Evolutionary conservation across 805 yeast species (phyloP), one percentile per base, ranked within the genome.

Genomic region (Candida glaebosa): DNA sequence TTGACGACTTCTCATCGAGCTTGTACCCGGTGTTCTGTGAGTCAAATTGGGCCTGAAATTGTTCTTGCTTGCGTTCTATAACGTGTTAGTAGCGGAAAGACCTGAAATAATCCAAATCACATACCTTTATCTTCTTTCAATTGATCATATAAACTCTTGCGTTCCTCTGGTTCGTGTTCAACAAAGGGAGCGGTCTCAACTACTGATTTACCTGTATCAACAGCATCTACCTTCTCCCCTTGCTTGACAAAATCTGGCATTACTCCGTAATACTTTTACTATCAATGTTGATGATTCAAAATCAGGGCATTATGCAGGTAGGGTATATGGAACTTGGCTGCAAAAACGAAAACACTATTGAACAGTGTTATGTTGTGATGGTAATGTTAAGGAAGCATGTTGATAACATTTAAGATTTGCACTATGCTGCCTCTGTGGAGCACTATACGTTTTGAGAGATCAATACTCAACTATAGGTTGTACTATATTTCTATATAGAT

Each of bases 131-230:
- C 60, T 36, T 67, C 73, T 25, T 58, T 55, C 18, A 73, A 48
- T 50, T 73, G 79, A 17, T 71, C 70, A 12, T 60, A 61, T 10
- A 73, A 51, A 3, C 74, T 58, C 50, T 69, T 69, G 18, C 77
- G 52, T 34, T 58, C 61, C 5, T 7, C 15, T 12, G 30, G 31
- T n/a, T 35, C 38, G 24, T 33, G 41, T 16, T 33, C 42, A 5
- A 14, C 17, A 6, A 25, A 19, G 14, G 15, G n/a, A 10, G 18
- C 17, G 34, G 26, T n/a, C 8, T 14, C 25, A 6, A 8, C 12
- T n/a, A 19, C 26, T 9, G 24, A 10, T 5, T 26, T 26, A 37
- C 26, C 5, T 5, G 16, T 5, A 28, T n/a, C 24, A 5, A 14
- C 10, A 25, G 20, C 17, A 14, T 28, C 28, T 17, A 25, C 43